Conservation (phyloP, 75 land plant genomes). For the Larix kaempferi region DNA sequence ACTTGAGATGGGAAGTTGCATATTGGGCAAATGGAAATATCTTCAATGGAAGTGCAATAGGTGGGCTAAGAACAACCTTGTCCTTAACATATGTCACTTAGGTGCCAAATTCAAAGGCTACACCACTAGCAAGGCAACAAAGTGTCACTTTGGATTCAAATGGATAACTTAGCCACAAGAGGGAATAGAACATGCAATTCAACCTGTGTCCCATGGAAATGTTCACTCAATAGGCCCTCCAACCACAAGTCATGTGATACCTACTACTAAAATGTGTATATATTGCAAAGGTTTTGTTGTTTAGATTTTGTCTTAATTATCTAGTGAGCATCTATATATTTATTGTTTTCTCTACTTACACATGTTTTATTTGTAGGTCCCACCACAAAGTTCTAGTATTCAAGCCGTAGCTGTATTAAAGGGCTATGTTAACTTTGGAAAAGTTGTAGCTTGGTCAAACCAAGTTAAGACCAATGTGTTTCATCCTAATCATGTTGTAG, state of each 20-base stretch:
- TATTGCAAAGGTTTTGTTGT: not conserved
- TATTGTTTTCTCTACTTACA: not conserved
- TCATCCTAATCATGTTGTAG: slow-evolving; percentile 15
- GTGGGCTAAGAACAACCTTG: not conserved
- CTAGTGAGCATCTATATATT: not conserved
- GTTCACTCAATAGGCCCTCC: not conserved
- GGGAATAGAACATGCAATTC: too few species aligned
- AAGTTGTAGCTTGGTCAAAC: slow-evolving; percentile 9
- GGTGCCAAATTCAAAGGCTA: slow-evolving; percentile 7
- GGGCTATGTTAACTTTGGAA: slow-evolving; percentile 13
- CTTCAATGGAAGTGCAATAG: slow-evolving; percentile 1
- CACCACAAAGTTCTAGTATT: slow-evolving; percentile 11
- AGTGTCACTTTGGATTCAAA: slow-evolving; percentile 5
- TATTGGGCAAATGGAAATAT: slow-evolving; percentile 11
- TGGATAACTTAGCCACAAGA: slow-evolving; percentile 2
- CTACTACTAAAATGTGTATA: slow-evolving; percentile 18
- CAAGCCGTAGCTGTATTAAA: slow-evolving; percentile 13
- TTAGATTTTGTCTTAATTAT: not conserved
- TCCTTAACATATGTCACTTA: not conserved
- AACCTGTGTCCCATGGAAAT: not conserved
- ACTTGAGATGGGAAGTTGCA: slow-evolving; percentile 15
- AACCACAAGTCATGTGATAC: slow-evolving; percentile 4
- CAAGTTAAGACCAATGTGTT: slow-evolving; percentile 16
- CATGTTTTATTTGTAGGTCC: slow-evolving; percentile 8
- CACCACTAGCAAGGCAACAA: not conserved